A percentile compares a stretch with the other conserved stretches of the same genome.
Evolutionary conservation across 177 flowering plant genomes (phyloP).

Genomic region (Vitis hybrid): DNA sequence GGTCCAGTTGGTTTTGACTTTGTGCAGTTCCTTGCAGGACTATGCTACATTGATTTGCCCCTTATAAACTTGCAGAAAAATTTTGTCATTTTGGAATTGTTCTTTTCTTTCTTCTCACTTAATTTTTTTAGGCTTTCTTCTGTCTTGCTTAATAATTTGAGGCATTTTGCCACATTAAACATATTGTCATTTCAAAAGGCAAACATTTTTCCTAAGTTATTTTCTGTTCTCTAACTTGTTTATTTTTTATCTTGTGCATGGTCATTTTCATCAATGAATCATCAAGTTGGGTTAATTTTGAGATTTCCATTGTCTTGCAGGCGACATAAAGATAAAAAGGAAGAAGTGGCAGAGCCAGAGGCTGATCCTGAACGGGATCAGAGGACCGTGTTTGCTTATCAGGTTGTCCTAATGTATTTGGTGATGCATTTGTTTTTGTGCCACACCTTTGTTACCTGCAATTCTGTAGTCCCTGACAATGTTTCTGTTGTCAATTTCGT

Average conservation of each 20-base stretch:
- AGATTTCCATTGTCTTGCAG: slow-evolving; percentile 40
- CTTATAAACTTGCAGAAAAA: slow-evolving; percentile 33
- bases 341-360: slow-evolving; percentile 67
- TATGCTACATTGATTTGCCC: slow-evolving; percentile 35
- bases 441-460: not conserved
- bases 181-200: not conserved
- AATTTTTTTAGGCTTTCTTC: not conserved
- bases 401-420: slow-evolving; percentile 41
- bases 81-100: slow-evolving; percentile 19
- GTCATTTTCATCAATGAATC: not conserved
- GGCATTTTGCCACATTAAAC: not conserved
- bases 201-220: not conserved
- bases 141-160: not conserved
- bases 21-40: slow-evolving; percentile 57
- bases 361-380: slow-evolving; percentile 95
- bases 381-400: slow-evolving; percentile 95
- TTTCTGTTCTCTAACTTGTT: not conserved
- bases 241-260: not conserved
- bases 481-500: slow-evolving; percentile 2
- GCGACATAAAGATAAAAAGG: slow-evolving; percentile 72
- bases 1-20: slow-evolving; percentile 34
- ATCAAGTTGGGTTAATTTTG: slow-evolving; percentile 6
- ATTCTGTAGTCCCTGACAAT: not conserved
- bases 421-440: not conserved
- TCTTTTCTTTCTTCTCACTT: slow-evolving; percentile 4